phyloP scores from a whole-genome alignment of 306 rosid genomes.

The Dalbergia cochinchinensis region DNA sequence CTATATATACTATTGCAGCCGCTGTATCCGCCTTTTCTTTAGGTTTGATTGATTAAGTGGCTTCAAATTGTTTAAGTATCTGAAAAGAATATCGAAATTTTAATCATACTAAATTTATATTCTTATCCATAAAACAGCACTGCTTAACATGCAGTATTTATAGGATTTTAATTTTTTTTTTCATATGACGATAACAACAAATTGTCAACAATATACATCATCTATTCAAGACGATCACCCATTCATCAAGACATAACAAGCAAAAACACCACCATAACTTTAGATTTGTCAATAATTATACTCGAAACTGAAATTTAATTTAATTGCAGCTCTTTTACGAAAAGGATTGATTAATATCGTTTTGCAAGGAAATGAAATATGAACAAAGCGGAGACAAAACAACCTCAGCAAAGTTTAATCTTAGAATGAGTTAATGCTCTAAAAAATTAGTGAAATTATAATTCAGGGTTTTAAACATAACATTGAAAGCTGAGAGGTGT shows the following conservation, averaged over 20 bases:
- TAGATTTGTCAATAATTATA: conserved; percentile 4
- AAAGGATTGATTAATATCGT: not conserved
- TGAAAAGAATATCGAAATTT: not conserved
- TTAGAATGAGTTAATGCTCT: not conserved
- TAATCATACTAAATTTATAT: not conserved
- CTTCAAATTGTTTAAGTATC: conserved; percentile 10
- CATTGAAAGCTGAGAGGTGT: no score
- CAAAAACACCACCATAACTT: not conserved
- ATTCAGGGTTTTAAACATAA: no score
- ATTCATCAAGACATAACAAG: not conserved
- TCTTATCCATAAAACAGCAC: not conserved
- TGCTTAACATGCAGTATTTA: not conserved
- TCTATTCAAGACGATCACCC: not conserved
- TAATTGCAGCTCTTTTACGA: not conserved
- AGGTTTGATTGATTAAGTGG: not conserved
- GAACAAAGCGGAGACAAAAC: not conserved
- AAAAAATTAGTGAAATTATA: no score
- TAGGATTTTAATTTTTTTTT: not conserved
- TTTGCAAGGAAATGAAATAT: not conserved
- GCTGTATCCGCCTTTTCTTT: not conserved
- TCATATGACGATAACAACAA: not conserved
- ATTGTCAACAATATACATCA: not conserved
- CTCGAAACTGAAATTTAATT: not conserved
- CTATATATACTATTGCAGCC: not conserved
- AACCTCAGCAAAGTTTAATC: not conserved